Conservation (phyloP, 176 grass and related monocot species). For the Cenchrus purpureus region DNA sequence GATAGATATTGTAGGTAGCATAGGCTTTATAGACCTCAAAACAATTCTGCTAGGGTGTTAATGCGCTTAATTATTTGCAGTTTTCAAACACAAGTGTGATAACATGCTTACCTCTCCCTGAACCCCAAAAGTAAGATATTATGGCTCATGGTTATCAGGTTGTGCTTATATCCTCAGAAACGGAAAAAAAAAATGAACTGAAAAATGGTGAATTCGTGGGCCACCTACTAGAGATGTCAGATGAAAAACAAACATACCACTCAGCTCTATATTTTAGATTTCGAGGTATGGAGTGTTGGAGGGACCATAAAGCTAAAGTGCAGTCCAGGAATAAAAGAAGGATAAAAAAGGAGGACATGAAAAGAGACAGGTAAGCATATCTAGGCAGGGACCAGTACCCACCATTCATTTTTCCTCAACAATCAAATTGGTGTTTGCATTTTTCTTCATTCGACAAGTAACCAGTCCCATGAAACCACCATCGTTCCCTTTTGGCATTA, state of each 20-base stretch:
- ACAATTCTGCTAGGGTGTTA: conserved; percentile 35
- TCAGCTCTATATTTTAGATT: conserved; percentile 9
- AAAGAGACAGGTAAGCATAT: conserved; percentile 39
- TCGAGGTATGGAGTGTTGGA: conserved; percentile 6
- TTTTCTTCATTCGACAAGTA: conserved; percentile 46
- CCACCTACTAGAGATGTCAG: conserved; percentile 8
- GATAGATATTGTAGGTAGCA: conserved; percentile 41
- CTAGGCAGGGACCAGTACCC: conserved; percentile 20
- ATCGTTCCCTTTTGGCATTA: conserved; percentile 40
- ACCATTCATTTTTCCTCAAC: conserved; percentile 36
- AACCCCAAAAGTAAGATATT: conserved; percentile 37
- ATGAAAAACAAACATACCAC: conserved; percentile 12
- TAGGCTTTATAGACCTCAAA: conserved; percentile 41
- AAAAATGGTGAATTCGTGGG: conserved; percentile 24
- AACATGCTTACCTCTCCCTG: conserved; percentile 47
- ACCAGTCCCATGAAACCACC: conserved; percentile 36
- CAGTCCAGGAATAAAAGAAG: conserved; percentile 1
- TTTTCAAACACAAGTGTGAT: conserved; percentile 44
- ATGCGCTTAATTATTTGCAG: conserved; percentile 46
- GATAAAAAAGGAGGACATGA: background rate
- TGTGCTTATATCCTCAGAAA: conserved; percentile 26
- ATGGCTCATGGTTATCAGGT: conserved; percentile 41
- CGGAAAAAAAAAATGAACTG: background rate
- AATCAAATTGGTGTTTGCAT: conserved; percentile 28
- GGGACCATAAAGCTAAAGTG: conserved; percentile 26